Conservation (phyloP, 2,329 filamentous ascomycete genomes). For the Neocucurbitaria cava region DNA sequence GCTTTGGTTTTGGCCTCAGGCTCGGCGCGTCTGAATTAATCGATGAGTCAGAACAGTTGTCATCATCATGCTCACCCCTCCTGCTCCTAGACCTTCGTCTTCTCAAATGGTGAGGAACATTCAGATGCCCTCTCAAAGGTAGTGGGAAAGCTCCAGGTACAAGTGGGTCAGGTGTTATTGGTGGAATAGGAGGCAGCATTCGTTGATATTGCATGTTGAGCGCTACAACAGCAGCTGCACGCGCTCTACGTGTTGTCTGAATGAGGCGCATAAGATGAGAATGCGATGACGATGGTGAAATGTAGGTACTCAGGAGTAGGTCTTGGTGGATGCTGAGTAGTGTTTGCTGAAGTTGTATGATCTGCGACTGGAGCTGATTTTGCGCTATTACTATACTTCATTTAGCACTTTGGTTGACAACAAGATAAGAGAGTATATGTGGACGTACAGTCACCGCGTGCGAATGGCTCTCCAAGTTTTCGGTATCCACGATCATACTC, state of each 20-base stretch:
- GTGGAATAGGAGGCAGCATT: slow-evolving; percentile 20
- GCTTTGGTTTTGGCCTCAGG: slow-evolving; percentile 2
- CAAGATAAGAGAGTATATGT: too few species aligned
- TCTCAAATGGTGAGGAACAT: background rate
- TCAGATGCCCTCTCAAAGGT: slow-evolving; percentile 5
- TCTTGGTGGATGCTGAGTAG: slow-evolving; percentile 40
- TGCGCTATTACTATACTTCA: slow-evolving; percentile 30
- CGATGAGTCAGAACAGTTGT: slow-evolving; percentile 10
- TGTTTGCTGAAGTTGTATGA: slow-evolving; percentile 40
- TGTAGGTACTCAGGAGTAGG: slow-evolving; percentile 29
- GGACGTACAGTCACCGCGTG: slow-evolving; percentile 39
- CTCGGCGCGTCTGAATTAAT: slow-evolving; percentile 1
- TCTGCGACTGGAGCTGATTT: slow-evolving; percentile 41
- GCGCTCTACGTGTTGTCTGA: slow-evolving; percentile 34
- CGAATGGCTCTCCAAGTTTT: slow-evolving; percentile 39
- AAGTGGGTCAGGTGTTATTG: slow-evolving; percentile 9
- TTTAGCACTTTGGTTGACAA: too few species aligned
- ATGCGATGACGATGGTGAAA: slow-evolving; percentile 28
- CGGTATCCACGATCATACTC: slow-evolving; percentile 41
- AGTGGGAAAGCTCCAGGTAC: slow-evolving; percentile 28
- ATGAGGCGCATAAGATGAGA: slow-evolving; percentile 38
- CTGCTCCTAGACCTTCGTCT: slow-evolving; percentile 10
- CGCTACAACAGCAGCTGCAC: slow-evolving; percentile 36
- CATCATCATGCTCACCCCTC: slow-evolving; percentile 11
- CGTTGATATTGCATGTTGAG: slow-evolving; percentile 38